Conservation (phyloP, 2,329 filamentous ascomycete species). For the Nemania sp. region DNA sequence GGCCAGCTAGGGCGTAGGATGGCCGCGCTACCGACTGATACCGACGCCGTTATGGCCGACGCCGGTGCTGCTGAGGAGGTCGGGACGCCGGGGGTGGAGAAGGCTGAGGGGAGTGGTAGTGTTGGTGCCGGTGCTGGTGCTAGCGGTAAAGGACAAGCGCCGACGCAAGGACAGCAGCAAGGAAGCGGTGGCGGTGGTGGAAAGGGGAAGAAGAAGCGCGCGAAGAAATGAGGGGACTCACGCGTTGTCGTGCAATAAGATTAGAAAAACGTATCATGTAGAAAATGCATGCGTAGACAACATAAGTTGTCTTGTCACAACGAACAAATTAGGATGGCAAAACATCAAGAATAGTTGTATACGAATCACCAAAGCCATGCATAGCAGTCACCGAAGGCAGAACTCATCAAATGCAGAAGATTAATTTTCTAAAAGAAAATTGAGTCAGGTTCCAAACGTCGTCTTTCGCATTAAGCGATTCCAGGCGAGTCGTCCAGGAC, state of each 20-base stretch:
- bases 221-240: slow-evolving; percentile 67
- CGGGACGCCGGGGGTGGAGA: slow-evolving; percentile 47
- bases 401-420: background rate
- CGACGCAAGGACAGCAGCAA: slow-evolving; percentile 45
- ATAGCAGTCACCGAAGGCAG: background rate
- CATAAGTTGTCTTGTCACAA: background rate
- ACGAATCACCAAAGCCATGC: background rate
- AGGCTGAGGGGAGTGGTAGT: slow-evolving; percentile 28
- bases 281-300: background rate
- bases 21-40: slow-evolving; percentile 63
- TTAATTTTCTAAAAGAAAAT: background rate
- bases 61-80: slow-evolving; percentile 52
- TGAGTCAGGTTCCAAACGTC: slow-evolving; percentile 28
- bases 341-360: background rate
- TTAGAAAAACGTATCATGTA: background rate
- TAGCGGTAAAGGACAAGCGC: slow-evolving; percentile 36
- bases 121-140: background rate
- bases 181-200: slow-evolving; percentile 53
- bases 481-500: slow-evolving; percentile 16
- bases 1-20: slow-evolving; percentile 80
- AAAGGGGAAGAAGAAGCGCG: slow-evolving; percentile 78
- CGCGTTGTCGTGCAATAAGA: background rate
- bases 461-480: slow-evolving; percentile 29
- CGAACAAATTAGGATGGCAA: background rate
- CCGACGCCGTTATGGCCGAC: slow-evolving; percentile 59